phyloP scores from a whole-genome alignment of 2,329 filamentous ascomycete species.

The Sporothrix phasma region DNA sequence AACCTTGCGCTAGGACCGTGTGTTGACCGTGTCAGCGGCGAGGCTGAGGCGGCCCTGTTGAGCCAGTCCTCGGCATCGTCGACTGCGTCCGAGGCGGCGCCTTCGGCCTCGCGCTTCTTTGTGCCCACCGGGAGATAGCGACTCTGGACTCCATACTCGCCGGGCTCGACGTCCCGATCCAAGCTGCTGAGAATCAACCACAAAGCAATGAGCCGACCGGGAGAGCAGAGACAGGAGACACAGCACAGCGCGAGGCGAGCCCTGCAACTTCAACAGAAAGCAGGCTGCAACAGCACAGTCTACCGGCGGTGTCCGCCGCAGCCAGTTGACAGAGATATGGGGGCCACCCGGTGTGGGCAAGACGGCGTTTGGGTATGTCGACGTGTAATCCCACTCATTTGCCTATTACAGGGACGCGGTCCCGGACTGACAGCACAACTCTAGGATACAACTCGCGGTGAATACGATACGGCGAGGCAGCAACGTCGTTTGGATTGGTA shows the following conservation, averaged over 20 bases:
- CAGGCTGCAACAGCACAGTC: not conserved
- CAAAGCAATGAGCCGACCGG: not conserved
- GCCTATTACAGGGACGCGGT: not conserved
- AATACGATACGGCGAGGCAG: slow-evolving; percentile 51
- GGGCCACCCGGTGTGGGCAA: slow-evolving; percentile 81
- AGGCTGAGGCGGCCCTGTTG: slow-evolving; percentile 38
- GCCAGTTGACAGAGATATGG: slow-evolving; percentile 78
- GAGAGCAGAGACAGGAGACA: not conserved
- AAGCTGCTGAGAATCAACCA: not conserved
- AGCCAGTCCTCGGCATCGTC: slow-evolving; percentile 15
- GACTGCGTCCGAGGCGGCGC: not conserved
- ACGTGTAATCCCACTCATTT: not conserved
- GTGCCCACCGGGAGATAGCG: slow-evolving; percentile 47
- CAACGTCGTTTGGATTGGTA: slow-evolving; percentile 75
- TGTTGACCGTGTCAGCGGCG: slow-evolving; percentile 66
- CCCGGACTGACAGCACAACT: not conserved
- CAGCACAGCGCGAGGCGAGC: not conserved
- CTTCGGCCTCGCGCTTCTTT: slow-evolving; percentile 20
- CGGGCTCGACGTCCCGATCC: slow-evolving; percentile 19
- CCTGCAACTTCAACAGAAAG: not conserved
- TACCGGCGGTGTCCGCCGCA: slow-evolving; percentile 55
- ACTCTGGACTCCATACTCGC: slow-evolving; percentile 42
- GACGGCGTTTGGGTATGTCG: slow-evolving; percentile 64
- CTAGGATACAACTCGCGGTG: slow-evolving; percentile 46
- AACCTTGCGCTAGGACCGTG: slow-evolving; percentile 46